Evolutionary conservation across 768 basidiomycete species (phyloP).

Genomic region (Coprinellus micaceus): DNA sequence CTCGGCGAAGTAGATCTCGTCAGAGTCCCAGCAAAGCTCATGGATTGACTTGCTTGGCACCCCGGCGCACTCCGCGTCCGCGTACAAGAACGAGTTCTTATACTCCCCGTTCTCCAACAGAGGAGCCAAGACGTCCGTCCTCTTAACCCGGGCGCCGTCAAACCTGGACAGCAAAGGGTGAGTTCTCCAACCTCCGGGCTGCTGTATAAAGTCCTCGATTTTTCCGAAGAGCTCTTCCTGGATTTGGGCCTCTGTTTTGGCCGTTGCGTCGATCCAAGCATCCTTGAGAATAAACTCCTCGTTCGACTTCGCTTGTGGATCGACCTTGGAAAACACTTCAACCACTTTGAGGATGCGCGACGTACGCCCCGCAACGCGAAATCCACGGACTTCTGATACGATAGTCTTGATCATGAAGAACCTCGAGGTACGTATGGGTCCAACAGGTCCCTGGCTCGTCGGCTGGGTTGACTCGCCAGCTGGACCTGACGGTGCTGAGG

Average conservation of each 20-base stretch:
- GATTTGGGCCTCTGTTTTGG: neutral
- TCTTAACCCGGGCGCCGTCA: too few species aligned
- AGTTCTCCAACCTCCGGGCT: neutral
- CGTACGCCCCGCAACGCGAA: neutral
- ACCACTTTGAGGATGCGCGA: neutral
- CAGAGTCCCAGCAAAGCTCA: neutral
- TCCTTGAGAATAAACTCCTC: constrained; percentile 1
- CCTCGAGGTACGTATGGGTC: too few species aligned
- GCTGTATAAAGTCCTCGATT: neutral
- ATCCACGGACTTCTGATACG: neutral
- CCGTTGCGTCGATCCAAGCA: neutral
- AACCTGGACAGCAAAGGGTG: neutral
- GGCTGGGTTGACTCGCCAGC: too few species aligned
- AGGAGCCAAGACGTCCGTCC: too few species aligned
- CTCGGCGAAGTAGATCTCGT: neutral
- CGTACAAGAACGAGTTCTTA: neutral
- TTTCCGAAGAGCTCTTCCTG: neutral
- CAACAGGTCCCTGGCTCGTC: too few species aligned
- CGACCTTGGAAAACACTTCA: neutral
- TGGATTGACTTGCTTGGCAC: neutral
- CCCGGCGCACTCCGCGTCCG: neutral
- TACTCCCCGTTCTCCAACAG: neutral
- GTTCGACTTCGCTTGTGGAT: neutral
- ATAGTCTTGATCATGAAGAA: too few species aligned
- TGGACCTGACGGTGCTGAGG: too few species aligned